phyloP scores from a whole-genome alignment of 495 filamentous ascomycete species.

The Penicillium argentinense region DNA sequence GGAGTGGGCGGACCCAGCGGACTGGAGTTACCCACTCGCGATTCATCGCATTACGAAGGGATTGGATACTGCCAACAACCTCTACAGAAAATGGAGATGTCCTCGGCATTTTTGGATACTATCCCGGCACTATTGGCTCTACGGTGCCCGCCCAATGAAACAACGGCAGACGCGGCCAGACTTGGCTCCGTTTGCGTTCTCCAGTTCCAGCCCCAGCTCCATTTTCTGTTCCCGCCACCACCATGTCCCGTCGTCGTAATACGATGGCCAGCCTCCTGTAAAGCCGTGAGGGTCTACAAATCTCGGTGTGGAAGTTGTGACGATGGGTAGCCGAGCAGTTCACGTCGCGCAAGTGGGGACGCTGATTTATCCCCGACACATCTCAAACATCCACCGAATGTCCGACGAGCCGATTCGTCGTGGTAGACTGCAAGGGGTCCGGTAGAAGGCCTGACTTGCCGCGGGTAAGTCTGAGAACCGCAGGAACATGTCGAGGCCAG shows the following conservation, averaged over 20 bases:
- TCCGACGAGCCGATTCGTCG: constrained; percentile 10
- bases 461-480: constrained; percentile 9
- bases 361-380: constrained; percentile 10
- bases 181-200: too few relatives aligned
- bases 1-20: constrained; percentile 3
- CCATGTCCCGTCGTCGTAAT: too few relatives aligned
- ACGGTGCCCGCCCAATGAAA: too few relatives aligned
- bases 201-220: background rate
- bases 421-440: constrained; percentile 16
- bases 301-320: constrained; percentile 4
- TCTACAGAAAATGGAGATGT: background rate
- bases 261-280: too few relatives aligned
- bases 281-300: background rate
- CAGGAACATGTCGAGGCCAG: too few relatives aligned
- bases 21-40: constrained; percentile 7
- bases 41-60: constrained; percentile 13
- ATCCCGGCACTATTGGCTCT: too few relatives aligned
- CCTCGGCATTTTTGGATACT: too few relatives aligned
- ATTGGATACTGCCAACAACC: constrained; percentile 3
- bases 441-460: constrained; percentile 8
- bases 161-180: too few relatives aligned
- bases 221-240: background rate
- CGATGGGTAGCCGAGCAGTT: constrained; percentile 12
- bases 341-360: constrained; percentile 11
- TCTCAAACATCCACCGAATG: constrained; percentile 7